These are phyloP conservation scores for Hibiscus tridactylites DNA, from an alignment of 345 rosid genomes.

Conservation along the genomic window DNA sequence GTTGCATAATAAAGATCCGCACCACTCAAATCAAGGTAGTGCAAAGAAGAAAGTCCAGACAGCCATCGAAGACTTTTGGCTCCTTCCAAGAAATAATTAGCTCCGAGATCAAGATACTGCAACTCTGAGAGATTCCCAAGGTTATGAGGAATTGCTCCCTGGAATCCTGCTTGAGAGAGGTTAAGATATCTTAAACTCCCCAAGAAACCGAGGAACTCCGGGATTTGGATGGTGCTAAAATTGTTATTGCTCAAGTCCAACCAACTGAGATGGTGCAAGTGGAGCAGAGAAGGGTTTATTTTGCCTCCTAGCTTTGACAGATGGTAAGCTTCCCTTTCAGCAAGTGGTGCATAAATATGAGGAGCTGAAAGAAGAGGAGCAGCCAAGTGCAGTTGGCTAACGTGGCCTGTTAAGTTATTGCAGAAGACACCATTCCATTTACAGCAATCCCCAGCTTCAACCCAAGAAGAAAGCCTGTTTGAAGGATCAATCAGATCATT, in stretches of 20 bases:
- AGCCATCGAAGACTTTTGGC: conserved; percentile 18
- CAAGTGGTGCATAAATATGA: background rate
- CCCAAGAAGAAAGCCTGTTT: conserved; percentile 12
- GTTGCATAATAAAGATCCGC: background rate
- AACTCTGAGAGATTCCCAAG: conserved; percentile 20
- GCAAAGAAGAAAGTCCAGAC: background rate
- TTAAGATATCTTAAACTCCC: background rate
- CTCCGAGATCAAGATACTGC: conserved; percentile 9
- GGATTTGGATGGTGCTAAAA: background rate
- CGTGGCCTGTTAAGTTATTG: conserved; percentile 14
- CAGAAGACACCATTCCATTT: conserved; percentile 19
- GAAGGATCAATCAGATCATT: conserved; percentile 13
- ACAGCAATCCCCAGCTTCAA: conserved; percentile 17
- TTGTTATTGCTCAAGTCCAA: background rate
- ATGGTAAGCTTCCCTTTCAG: background rate
- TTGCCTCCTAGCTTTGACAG: background rate
- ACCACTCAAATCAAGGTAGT: conserved; percentile 8
- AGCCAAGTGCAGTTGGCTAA: conserved; percentile 12
- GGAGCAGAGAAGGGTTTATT: background rate
- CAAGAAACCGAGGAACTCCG: background rate
- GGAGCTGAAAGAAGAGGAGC: background rate
- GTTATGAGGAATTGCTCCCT: conserved; percentile 13
- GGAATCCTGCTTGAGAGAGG: background rate
- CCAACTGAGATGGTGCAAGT: background rate
- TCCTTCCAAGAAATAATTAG: background rate